Percentiles rank a stretch among this genome's conserved stretches.
These are phyloP conservation scores for Pichia kluyveri DNA, from an alignment of 805 yeast species.

Conservation along the genomic window DNA sequence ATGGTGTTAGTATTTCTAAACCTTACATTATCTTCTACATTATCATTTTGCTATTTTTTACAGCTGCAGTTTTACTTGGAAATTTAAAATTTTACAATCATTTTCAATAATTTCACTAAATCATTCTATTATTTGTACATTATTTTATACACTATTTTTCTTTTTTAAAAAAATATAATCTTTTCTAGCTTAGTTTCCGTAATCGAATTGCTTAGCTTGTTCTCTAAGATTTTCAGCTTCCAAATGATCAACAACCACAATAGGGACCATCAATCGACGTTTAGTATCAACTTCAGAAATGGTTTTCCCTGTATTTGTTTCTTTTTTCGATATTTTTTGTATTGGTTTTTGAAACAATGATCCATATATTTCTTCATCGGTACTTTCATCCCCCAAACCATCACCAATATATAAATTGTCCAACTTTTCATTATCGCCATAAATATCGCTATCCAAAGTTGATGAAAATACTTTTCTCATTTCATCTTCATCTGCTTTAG, in stretches of 20 bases:
- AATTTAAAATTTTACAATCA: slow-evolving; percentile 1
- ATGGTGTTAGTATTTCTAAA: slow-evolving; percentile 26
- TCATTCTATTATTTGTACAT: background rate
- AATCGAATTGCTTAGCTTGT: slow-evolving; percentile 4
- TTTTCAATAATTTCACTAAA: background rate
- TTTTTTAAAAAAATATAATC: background rate
- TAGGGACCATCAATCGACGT: slow-evolving; percentile 14
- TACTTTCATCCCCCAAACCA: slow-evolving; percentile 5
- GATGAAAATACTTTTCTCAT: slow-evolving; percentile 8
- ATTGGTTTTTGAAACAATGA: background rate
- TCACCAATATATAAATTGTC: slow-evolving; percentile 6
- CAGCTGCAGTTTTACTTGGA: slow-evolving; percentile 3
- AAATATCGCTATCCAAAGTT: slow-evolving; percentile 1
- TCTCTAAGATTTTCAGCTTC: slow-evolving; percentile 20
- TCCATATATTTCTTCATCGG: background rate
- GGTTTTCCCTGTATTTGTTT: background rate
- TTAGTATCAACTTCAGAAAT: background rate
- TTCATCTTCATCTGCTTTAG: slow-evolving; percentile 1
- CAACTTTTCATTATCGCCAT: slow-evolving; percentile 1
- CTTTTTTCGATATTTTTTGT: background rate
- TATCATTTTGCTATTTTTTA: slow-evolving; percentile 5
- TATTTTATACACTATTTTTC: background rate
- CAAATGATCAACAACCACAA: slow-evolving; percentile 20
- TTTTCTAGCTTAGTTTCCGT: background rate
- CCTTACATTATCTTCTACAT: slow-evolving; percentile 31